Evolutionary conservation across 352 stramenopile genomes (phyloP).

Genomic region (Thraustotheca clavata): DNA sequence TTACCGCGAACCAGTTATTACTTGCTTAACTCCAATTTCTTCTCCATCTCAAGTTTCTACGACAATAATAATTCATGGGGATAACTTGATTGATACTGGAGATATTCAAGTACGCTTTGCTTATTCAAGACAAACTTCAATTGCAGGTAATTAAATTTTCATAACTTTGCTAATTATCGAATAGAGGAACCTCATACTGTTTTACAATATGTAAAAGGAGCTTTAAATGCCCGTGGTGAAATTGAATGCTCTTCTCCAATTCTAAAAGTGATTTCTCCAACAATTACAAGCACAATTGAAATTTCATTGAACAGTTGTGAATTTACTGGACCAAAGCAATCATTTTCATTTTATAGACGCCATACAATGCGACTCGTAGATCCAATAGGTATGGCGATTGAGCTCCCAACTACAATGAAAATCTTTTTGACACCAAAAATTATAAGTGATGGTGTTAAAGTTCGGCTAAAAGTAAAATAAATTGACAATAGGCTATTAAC

Average conservation of each 20-base stretch:
- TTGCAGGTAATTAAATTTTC: background rate
- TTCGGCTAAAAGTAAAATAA: slow-evolving; percentile 3
- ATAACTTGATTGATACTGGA: slow-evolving; percentile 67
- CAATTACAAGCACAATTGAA: slow-evolving; percentile 8
- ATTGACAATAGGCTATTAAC: background rate
- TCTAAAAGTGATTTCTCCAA: background rate
- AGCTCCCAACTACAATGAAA: background rate
- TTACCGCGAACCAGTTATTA: slow-evolving; percentile 53
- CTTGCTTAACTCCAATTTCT: slow-evolving; percentile 45
- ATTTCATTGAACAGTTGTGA: slow-evolving; percentile 17
- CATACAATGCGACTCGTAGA: background rate
- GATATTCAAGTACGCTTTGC: slow-evolving; percentile 58
- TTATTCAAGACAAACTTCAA: slow-evolving; percentile 24
- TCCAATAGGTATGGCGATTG: slow-evolving; percentile 4
- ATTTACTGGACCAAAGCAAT: background rate
- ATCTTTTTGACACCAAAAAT: background rate
- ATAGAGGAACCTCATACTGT: background rate
- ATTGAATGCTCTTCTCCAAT: slow-evolving; percentile 14
- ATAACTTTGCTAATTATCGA: background rate
- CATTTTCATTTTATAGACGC: slow-evolving; percentile 9
- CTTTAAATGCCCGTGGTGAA: background rate
- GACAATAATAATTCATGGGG: slow-evolving; percentile 43
- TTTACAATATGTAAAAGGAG: background rate
- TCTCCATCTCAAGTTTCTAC: slow-evolving; percentile 41
- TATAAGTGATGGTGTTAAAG: slow-evolving; percentile 9